phyloP scores from a whole-genome alignment of 2,329 filamentous ascomycete genomes.

The Albifimbria verrucaria region DNA sequence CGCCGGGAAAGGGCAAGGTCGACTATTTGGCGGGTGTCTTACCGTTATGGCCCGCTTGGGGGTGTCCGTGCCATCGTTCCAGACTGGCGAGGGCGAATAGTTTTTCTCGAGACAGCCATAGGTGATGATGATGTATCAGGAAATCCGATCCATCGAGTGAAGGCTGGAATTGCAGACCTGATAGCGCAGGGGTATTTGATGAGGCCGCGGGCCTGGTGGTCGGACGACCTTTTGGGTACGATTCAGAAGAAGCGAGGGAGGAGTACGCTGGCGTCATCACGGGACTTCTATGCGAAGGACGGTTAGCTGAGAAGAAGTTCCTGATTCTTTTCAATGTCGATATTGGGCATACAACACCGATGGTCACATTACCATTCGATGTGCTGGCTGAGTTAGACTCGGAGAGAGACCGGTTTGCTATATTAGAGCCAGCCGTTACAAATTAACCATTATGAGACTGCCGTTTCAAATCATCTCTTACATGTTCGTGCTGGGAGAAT shows the following conservation, averaged over 20 bases:
- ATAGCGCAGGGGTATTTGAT: constrained; percentile 37
- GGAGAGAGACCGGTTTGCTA: constrained; percentile 30
- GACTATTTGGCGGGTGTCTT: constrained; percentile 39
- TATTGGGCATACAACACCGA: constrained; percentile 38
- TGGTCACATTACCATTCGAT: constrained; percentile 38
- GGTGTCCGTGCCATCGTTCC: constrained; percentile 30
- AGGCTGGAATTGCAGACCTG: constrained; percentile 35
- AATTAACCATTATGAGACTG: no score
- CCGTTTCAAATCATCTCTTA: no score
- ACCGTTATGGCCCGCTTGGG: constrained; percentile 35
- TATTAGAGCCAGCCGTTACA: constrained; percentile 20
- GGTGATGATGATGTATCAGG: constrained; percentile 22
- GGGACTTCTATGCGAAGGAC: constrained; percentile 31
- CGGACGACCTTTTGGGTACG: constrained; percentile 38
- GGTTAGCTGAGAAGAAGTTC: constrained; percentile 25
- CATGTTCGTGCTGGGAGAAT: no score
- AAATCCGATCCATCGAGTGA: constrained; percentile 22
- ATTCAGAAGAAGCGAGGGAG: constrained; percentile 23
- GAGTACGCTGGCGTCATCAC: constrained; percentile 27
- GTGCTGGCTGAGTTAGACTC: constrained; percentile 34
- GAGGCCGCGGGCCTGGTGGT: constrained; percentile 37
- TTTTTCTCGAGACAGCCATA: constrained; percentile 39
- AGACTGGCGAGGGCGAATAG: constrained; percentile 33
- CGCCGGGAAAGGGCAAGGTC: constrained; percentile 33
- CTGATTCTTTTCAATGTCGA: constrained; percentile 40